Conservation (phyloP, 352 stramenopile species). For the Stramenopiles sp. region DNA sequence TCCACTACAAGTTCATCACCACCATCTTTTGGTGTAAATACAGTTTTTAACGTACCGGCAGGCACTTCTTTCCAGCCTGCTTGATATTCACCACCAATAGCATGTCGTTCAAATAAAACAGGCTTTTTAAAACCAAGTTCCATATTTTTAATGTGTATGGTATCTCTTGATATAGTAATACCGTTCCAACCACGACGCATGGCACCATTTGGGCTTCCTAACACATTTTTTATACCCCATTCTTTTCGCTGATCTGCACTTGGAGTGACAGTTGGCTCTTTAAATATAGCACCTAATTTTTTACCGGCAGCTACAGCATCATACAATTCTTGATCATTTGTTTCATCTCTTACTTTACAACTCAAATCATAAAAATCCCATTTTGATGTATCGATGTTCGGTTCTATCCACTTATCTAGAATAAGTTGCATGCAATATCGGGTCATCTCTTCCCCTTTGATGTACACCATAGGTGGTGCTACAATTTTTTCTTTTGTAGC, state of each 20-base stretch:
- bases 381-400: slow-evolving; percentile 41
- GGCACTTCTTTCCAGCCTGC: slow-evolving; percentile 47
- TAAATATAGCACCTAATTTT: slow-evolving; percentile 53
- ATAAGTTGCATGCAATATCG: slow-evolving; percentile 46
- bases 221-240: slow-evolving; percentile 42
- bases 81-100: slow-evolving; percentile 54
- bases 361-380: slow-evolving; percentile 52
- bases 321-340: slow-evolving; percentile 41
- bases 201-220: slow-evolving; percentile 47
- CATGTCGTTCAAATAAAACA: slow-evolving; percentile 57
- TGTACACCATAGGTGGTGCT: slow-evolving; percentile 47
- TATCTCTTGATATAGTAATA: slow-evolving; percentile 57
- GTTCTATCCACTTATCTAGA: slow-evolving; percentile 40
- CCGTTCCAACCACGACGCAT: slow-evolving; percentile 54
- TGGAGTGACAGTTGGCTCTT: slow-evolving; percentile 62
- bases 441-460: slow-evolving; percentile 61
- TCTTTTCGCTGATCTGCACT: slow-evolving; percentile 39
- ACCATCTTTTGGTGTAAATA: slow-evolving; percentile 42
- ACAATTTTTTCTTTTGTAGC: too few species aligned
- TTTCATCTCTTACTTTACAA: slow-evolving; percentile 41
- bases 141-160: slow-evolving; percentile 61
- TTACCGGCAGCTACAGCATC: slow-evolving; percentile 43
- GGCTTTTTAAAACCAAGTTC: slow-evolving; percentile 53
- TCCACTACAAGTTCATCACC: slow-evolving; percentile 40
- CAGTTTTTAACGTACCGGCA: slow-evolving; percentile 41